phyloP scores from a whole-genome alignment of 2,329 filamentous ascomycete genomes.

The Cercospora sp. region DNA sequence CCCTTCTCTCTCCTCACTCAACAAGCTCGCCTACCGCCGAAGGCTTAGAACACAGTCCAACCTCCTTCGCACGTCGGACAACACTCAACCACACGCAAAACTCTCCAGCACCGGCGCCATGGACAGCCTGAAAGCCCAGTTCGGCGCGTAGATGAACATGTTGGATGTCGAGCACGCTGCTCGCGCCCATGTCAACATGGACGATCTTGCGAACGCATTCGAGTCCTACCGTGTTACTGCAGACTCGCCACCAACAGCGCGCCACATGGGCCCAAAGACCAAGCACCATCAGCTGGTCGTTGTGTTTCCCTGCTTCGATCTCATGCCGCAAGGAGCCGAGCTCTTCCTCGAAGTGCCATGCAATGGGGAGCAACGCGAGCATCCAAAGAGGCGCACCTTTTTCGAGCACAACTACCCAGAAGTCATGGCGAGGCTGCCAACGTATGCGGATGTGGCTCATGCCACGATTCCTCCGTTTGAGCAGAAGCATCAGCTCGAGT shows the following conservation, averaged over 20 bases:
- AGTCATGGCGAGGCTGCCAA: neutral
- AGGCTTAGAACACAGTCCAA: neutral
- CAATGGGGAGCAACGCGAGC: neutral
- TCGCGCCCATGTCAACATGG: neutral
- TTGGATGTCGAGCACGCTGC: neutral
- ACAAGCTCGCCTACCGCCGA: neutral
- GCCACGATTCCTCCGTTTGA: neutral
- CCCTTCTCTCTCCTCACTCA: neutral
- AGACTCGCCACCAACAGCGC: neutral
- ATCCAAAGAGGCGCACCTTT: neutral
- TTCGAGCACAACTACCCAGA: neutral
- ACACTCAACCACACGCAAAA: neutral
- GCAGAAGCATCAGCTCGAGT: neutral
- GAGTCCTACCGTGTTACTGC: neutral
- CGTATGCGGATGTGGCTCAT: neutral
- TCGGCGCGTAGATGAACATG: neutral
- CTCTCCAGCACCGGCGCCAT: neutral
- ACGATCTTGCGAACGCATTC: neutral
- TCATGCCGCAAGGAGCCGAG: neutral
- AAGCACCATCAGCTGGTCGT: neutral
- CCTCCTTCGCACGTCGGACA: neutral
- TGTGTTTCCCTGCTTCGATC: neutral
- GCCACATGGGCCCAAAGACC: neutral
- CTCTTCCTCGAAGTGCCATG: neutral
- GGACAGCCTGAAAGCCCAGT: neutral